Evolutionary conservation across 2,329 filamentous ascomycete species (phyloP).

Genomic region (Verruconis gallopava): DNA sequence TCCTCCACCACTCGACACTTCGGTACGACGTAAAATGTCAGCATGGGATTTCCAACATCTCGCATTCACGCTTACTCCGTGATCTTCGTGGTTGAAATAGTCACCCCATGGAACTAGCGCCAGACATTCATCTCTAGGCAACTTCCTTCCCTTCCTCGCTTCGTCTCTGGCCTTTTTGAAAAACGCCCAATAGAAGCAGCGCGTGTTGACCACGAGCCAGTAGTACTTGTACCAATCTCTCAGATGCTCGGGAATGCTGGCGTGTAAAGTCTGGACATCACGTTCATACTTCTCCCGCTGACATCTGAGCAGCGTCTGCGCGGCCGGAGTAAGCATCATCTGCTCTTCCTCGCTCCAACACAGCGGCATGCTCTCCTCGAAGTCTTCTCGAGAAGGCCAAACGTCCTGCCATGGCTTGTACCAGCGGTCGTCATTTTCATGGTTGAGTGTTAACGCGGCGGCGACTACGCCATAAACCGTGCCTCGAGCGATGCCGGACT

Average conservation of each 20-base stretch:
- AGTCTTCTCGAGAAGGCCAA: conserved; percentile 50
- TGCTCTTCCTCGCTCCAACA: conserved; percentile 36
- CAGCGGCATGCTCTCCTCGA: conserved; percentile 45
- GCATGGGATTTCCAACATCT: too few relatives aligned
- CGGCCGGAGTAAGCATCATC: conserved; percentile 22
- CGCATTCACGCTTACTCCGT: conserved; percentile 16
- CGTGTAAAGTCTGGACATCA: conserved; percentile 35
- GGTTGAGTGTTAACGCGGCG: conserved; percentile 45
- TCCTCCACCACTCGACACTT: too few relatives aligned
- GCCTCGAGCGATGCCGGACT: conserved; percentile 37
- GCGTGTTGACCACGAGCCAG: conserved; percentile 49
- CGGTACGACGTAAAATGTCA: too few relatives aligned
- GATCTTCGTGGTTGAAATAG: conserved; percentile 49
- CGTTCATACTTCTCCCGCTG: conserved; percentile 41
- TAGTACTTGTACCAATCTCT: conserved; percentile 38
- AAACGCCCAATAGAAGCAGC: conserved; percentile 45
- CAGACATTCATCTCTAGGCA: conserved; percentile 45
- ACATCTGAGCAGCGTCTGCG: conserved; percentile 32
- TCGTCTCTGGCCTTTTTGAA: conserved; percentile 29
- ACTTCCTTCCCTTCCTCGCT: conserved; percentile 18
- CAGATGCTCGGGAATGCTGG: conserved; percentile 29
- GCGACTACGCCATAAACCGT: conserved; percentile 62
- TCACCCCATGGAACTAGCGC: conserved; percentile 61
- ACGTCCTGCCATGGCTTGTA: conserved; percentile 49
- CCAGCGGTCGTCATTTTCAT: conserved; percentile 28